These are phyloP conservation scores for Nevesoporus exiguus DNA, from an alignment of 768 basidiomycete species.

Conservation along the genomic window DNA sequence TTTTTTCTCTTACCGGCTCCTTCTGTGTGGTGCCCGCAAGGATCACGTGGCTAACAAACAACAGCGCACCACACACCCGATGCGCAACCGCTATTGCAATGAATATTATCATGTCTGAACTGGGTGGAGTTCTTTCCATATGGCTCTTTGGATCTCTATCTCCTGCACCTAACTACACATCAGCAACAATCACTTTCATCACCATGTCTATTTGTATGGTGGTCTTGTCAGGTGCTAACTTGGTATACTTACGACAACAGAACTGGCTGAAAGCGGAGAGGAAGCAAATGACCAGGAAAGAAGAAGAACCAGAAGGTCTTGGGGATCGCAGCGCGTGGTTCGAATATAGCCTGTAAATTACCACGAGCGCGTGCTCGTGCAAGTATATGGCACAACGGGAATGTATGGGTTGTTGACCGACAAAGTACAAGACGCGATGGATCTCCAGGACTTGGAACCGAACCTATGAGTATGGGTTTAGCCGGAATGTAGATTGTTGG, in stretches of 20 bases:
- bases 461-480: too few relatives aligned
- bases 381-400: too few relatives aligned
- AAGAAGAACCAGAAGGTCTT: conserved; percentile 40
- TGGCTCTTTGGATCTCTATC: conserved; percentile 56
- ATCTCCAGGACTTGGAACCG: too few relatives aligned
- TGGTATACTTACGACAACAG: conserved; percentile 40
- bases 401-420: too few relatives aligned
- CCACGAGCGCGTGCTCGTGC: too few relatives aligned
- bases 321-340: conserved; percentile 59
- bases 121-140: conserved; percentile 56
- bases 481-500: too few relatives aligned
- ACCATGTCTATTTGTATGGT: conserved; percentile 40
- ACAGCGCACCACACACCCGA: conserved; percentile 52
- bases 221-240: conserved; percentile 36
- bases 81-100: conserved; percentile 59
- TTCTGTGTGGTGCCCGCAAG: conserved; percentile 49
- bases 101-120: conserved; percentile 53
- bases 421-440: too few relatives aligned
- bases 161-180: conserved; percentile 46
- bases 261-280: conserved; percentile 44
- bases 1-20: conserved; percentile 50
- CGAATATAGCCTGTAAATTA: conserved; percentile 38
- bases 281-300: conserved; percentile 30
- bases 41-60: conserved; percentile 62
- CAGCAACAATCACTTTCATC: conserved; percentile 40